A percentile compares a stretch with the other conserved stretches of the same genome.
Evolutionary conservation across 345 rosid genomes (phyloP).

Genomic region (Aurinia saxatilis): DNA sequence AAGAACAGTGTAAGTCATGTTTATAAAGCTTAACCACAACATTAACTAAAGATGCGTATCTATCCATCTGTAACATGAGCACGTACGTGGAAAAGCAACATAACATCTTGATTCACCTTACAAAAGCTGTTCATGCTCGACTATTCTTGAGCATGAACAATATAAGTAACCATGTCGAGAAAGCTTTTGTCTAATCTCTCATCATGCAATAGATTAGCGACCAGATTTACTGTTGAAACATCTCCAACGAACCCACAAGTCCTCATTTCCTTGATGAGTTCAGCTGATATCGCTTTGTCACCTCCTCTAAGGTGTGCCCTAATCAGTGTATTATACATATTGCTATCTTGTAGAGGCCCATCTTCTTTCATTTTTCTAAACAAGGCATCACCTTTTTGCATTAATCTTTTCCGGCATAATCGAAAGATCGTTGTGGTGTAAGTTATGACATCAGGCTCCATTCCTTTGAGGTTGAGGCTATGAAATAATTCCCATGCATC

Average conservation of each 20-base stretch:
- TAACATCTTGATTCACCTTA: background rate
- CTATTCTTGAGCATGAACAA: too few species aligned
- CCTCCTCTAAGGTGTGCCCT: background rate
- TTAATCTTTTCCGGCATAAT: background rate
- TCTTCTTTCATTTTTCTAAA: conserved; percentile 16
- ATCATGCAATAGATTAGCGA: background rate
- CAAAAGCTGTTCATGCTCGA: background rate
- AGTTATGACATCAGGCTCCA: conserved; percentile 1
- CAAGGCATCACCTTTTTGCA: conserved; percentile 1
- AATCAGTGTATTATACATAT: background rate
- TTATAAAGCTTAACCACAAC: too few species aligned
- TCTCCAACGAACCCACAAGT: background rate
- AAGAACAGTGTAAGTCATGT: too few species aligned
- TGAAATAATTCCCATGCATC: background rate
- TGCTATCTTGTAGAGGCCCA: background rate
- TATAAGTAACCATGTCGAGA: background rate
- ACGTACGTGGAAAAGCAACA: background rate
- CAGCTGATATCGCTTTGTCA: background rate
- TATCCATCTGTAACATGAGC: background rate
- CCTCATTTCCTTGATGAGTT: background rate
- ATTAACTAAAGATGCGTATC: too few species aligned
- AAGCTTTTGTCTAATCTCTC: background rate
- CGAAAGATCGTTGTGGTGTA: conserved; percentile 16
- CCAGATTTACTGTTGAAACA: background rate
- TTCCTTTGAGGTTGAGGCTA: background rate